Evolutionary conservation across 116 monocot species (phyloP), one percentile per base, ranked within the genome.

Genomic region (Dioscorea cayenensis): DNA sequence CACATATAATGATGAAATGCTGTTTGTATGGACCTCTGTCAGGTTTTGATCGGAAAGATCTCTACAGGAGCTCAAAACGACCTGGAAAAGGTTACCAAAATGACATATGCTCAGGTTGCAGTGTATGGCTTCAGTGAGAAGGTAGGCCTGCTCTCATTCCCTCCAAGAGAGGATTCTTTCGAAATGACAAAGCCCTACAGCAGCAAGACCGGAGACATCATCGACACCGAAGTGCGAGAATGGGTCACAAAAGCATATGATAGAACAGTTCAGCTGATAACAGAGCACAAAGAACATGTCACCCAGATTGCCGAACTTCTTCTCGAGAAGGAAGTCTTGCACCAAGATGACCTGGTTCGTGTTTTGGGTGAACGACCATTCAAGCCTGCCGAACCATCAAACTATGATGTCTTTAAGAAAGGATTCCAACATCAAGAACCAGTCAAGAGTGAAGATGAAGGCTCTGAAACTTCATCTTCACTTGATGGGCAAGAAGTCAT

Each of bases 1-100:
- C 38, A 38, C 9, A 38, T 38, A 6, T 38, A 12, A 43, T 12
- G 6, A 8, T 9, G 43, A 43, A 43, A 43, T 43, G 43, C 43
- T 55, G 17, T 17, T 17, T 51, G 51, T 14, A 20, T 51, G 19
- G 32, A 37, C 23, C 68, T 61, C 38, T 32, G 32, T 32, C 72
- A 99, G 99, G 94, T 99, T 61, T 48, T 99, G 32, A 22, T 99
- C 17, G 99, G 99, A 11, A 99, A 89, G 65, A 94, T 99, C 63
- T 99, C 99, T 6, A 99, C 99, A 0, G 99, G 99, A 50, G 99
- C 99, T 28, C 94, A 99, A 50, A 91, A 99, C 59, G 99, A 99
- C 72, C 21, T 99, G 64, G 99, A 99, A 73, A 99, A 99, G 62
- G 99, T 94, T 37, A 99, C 99, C 12, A 93, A 88, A 72, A 94